Conservation (phyloP, 2,329 filamentous ascomycete species). For the Dendryphion nanum region DNA sequence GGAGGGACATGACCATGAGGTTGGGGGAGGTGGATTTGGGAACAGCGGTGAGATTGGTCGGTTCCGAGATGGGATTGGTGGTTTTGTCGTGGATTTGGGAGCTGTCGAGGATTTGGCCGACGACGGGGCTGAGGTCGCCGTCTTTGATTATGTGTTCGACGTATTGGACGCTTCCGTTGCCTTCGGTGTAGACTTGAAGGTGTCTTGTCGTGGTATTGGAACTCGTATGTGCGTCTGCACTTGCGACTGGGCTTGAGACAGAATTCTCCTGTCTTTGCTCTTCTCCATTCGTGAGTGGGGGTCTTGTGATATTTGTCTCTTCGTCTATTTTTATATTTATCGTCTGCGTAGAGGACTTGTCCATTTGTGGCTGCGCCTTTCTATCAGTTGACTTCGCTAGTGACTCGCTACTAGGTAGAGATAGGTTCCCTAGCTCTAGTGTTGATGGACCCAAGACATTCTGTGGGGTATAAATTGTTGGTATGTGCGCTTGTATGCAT, state of each 20-base stretch:
- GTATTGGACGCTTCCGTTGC: conserved; percentile 72
- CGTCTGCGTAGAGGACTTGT: neutral
- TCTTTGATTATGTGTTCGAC: conserved; percentile 72
- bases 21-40: conserved; percentile 35
- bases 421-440: neutral
- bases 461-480: neutral
- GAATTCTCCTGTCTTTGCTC: neutral
- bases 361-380: no score
- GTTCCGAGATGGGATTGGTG: conserved; percentile 18
- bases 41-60: conserved; percentile 23
- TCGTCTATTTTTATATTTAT: neutral
- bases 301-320: no score
- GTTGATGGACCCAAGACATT: neutral
- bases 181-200: conserved; percentile 51
- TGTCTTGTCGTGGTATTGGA: conserved; percentile 26
- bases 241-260: neutral
- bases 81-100: conserved; percentile 24
- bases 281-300: neutral
- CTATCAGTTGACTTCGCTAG: neutral
- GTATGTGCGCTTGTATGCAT: no score
- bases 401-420: neutral
- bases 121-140: conserved; percentile 67
- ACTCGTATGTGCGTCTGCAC: conserved; percentile 2
- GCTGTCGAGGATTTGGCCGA: conserved; percentile 59
- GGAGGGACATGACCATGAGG: conserved; percentile 89